Conservation (phyloP, 768 basidiomycete genomes). For the Hortiboletus flavorubellus region DNA sequence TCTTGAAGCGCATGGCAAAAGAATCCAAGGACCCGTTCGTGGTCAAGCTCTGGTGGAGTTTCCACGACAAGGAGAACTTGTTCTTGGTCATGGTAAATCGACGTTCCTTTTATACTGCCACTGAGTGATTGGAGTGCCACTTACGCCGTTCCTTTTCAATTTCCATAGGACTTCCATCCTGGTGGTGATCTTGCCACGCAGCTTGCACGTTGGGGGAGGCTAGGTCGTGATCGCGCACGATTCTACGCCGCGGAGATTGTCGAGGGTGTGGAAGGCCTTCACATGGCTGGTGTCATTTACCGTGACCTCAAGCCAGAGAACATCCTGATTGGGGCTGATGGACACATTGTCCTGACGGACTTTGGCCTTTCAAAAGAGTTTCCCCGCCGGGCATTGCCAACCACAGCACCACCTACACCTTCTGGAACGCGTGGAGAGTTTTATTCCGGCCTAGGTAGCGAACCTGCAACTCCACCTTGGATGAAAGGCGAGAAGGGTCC, state of each 20-base stretch:
- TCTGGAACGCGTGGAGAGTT: slow-evolving; percentile 51
- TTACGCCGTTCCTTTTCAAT: slow-evolving; percentile 16
- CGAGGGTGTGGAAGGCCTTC: slow-evolving; percentile 93
- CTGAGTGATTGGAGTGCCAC: not conserved
- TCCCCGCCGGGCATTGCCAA: slow-evolving; percentile 47
- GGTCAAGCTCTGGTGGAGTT: slow-evolving; percentile 94
- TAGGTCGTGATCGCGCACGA: slow-evolving; percentile 90
- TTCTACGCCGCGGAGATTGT: slow-evolving; percentile 99
- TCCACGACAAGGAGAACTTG: slow-evolving; percentile 96
- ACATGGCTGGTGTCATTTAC: slow-evolving; percentile 93
- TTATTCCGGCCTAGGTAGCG: slow-evolving; percentile 40
- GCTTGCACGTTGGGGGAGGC: slow-evolving; percentile 90
- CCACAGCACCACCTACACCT: slow-evolving; percentile 58
- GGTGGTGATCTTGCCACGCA: slow-evolving; percentile 98
- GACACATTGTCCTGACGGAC: slow-evolving; percentile 96
- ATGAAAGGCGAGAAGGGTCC: slow-evolving; percentile 62
- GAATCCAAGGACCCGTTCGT: slow-evolving; percentile 90
- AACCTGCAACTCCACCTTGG: slow-evolving; percentile 67
- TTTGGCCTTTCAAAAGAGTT: slow-evolving; percentile 96
- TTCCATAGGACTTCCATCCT: slow-evolving; percentile 80
- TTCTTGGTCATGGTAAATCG: slow-evolving; percentile 86
- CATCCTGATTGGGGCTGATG: slow-evolving; percentile 89
- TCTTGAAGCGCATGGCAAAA: slow-evolving; percentile 91
- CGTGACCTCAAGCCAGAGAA: slow-evolving; percentile 97
- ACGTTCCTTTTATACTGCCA: slow-evolving; percentile 14